Evolutionary conservation across 257 asterid genomes (phyloP), one percentile per base, ranked within the genome.

Genomic region (Solanum medicagineum): DNA sequence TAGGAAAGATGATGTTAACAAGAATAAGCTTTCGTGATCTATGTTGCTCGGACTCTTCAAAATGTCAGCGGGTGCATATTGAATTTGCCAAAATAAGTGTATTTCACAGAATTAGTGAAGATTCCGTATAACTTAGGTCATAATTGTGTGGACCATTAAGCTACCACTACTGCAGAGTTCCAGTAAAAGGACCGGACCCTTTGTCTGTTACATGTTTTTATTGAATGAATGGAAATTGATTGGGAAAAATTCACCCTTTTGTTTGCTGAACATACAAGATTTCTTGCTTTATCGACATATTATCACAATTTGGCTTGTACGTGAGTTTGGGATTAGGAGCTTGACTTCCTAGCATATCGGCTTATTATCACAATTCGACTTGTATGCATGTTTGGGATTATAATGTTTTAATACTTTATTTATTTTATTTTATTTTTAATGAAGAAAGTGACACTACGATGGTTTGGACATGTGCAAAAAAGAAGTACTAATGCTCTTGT

Each of bases 1-100:
- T 51, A 89, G 42, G 85, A 90, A 55, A 26, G 63, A 42, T 86
- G 70, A 42, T 86, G 40, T 63, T 13, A 63, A 63, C 60, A 85
- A 86, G 85, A 86, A 88, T 49, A 91, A 93, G 81, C 42, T 14
- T 49, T 65, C 85, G 0, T 93, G 87, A 32, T 32, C 36, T 32
- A 32, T 2, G 4, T 32, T 32, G 36, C 4, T 32, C 36, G 3
- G 36, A 32, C 36, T 32, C 4, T 32, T 32, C 36, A 32, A 32
- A 32, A 32, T 32, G 4, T 3, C 3, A 2, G 0, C 3, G 3
- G 3, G 32, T 29, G 3, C 3, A 29, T 29, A 29, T 29, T 29
- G 0, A 29, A 29, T 29, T 29, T 2, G 32, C 32, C 3, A 29
- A 29, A 29, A 29, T 29, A 29, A 29, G 32, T 29, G 36, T 32